Evolutionary conservation across 2,329 filamentous ascomycete species (phyloP), one percentile per base, ranked within the genome.

Genomic region (Fusarium palustre): DNA sequence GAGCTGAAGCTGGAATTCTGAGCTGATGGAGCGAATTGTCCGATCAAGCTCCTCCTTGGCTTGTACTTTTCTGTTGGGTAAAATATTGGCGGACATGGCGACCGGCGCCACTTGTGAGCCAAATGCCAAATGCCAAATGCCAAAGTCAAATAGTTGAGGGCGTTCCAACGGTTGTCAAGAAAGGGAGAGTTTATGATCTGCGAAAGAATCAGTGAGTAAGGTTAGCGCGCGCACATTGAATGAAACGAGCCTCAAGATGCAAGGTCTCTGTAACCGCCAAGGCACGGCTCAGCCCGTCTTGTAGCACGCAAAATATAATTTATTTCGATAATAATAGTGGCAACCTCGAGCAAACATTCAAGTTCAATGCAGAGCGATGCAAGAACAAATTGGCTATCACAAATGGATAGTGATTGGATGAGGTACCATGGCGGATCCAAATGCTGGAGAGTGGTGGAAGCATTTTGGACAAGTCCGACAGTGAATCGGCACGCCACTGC

Each of bases 1-100:
- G 16, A 79, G 72, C 16, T 66, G 56, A 5, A 79, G 68, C 12
- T 59, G 61, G 48, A 74, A 79, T 34, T 73, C 67, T 30, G 57
- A 58, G 47, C 75, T 78, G 25, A 78, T 65, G 0, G 69, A 69
- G 25, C 68, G 59, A 22, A 78, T 73, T 13, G 62, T 71, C 31
- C 68, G 65, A 30, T 71, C 52, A 16, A 78, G 68, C 42, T 68
- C 69, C 13, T 74, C 70, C 31, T 58, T 64, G 6, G 54, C 68
- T 33, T 64, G 55, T 20, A 36, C 31, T 50, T 58, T 64, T 28
- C 54, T 63, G 4, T 38, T 7, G 0, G 54, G 50, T 20, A 48
- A 18, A 33, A 30, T 46, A 15, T 38, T 46, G 28, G 62, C 39
- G 36, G 66, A 60, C 73, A 75, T 75, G 63, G 30, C 63, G 45